A percentile compares a stretch with the other conserved stretches of the same genome.
Evolutionary conservation across 108 stramenopile genomes (phyloP).

Genomic region (Cylindrotheca fusiformis): DNA sequence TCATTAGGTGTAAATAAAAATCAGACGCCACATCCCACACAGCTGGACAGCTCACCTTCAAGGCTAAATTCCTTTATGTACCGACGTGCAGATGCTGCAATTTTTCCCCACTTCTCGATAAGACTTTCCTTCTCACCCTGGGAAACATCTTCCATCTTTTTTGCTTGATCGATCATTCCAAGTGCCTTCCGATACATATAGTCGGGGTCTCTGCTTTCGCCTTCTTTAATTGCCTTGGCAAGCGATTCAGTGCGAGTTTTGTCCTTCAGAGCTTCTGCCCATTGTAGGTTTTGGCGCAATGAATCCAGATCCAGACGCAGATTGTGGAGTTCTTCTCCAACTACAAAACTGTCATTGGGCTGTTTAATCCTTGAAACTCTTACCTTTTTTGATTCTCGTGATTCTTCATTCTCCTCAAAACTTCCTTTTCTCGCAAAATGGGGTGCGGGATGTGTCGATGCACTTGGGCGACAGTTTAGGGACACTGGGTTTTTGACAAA

Average conservation of each 20-base stretch:
- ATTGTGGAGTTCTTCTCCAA: slow-evolving; percentile 20
- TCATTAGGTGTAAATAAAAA: too few species aligned
- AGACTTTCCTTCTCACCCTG: slow-evolving; percentile 35
- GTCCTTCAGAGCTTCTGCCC: slow-evolving; percentile 37
- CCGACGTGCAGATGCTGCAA: slow-evolving; percentile 36
- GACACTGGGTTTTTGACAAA: too few species aligned
- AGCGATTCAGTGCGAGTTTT: slow-evolving; percentile 15
- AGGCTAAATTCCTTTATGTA: slow-evolving; percentile 68
- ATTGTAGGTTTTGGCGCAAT: slow-evolving; percentile 27
- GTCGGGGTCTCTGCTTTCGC: slow-evolving; percentile 41
- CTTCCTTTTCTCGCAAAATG: too few species aligned
- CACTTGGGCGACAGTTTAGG: too few species aligned
- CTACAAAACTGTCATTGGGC: slow-evolving; percentile 18
- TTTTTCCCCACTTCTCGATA: slow-evolving; percentile 21
- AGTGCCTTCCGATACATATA: slow-evolving; percentile 40
- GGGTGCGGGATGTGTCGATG: too few species aligned
- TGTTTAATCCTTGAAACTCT: too few species aligned
- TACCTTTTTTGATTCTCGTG: too few species aligned
- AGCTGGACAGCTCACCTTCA: too few species aligned
- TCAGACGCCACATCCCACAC: too few species aligned
- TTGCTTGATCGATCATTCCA: slow-evolving; percentile 31
- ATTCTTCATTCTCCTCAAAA: too few species aligned
- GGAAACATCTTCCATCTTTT: slow-evolving; percentile 34
- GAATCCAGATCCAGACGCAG: slow-evolving; percentile 25
- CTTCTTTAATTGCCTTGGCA: slow-evolving; percentile 21